Conservation (phyloP, 2,329 filamentous ascomycete species). For the Periconia sp. region DNA sequence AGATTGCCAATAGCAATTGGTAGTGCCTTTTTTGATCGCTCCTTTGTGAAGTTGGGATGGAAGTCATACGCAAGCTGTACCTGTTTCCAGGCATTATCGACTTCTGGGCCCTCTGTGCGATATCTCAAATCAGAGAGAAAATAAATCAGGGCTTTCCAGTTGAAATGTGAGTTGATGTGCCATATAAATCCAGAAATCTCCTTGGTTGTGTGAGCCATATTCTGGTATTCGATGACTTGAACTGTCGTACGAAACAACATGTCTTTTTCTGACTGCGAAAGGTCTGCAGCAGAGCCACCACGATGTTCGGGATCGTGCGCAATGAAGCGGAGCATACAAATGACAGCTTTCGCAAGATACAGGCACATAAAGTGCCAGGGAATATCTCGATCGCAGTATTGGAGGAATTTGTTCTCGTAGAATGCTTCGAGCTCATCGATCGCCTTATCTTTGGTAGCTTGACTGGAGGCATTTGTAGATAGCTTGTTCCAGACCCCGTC, state of each 20-base stretch:
- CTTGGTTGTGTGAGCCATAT: conserved; percentile 47
- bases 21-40: conserved; percentile 45
- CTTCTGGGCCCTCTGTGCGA: conserved; percentile 28
- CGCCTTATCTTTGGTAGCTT: conserved; percentile 35
- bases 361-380: conserved; percentile 53
- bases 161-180: conserved; percentile 56
- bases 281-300: conserved; percentile 29
- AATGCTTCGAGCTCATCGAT: conserved; percentile 50
- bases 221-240: conserved; percentile 51
- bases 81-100: conserved; percentile 52
- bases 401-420: conserved; percentile 48
- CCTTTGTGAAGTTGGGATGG: conserved; percentile 49
- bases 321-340: conserved; percentile 50
- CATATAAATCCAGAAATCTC: conserved; percentile 51
- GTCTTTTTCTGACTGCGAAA: conserved; percentile 44
- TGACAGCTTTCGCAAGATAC: conserved; percentile 52
- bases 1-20: conserved; percentile 52
- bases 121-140: conserved; percentile 47
- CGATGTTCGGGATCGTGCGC: conserved; percentile 54
- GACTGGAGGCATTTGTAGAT: conserved; percentile 23
- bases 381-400: conserved; percentile 44
- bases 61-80: conserved; percentile 52
- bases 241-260: conserved; percentile 49
- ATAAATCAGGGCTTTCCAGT: conserved; percentile 61
- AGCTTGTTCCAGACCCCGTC: conserved; percentile 32